A percentile compares a stretch with the other conserved stretches of the same genome.
phyloP scores from a whole-genome alignment of 768 basidiomycete genomes.

The Suillus americanus region DNA sequence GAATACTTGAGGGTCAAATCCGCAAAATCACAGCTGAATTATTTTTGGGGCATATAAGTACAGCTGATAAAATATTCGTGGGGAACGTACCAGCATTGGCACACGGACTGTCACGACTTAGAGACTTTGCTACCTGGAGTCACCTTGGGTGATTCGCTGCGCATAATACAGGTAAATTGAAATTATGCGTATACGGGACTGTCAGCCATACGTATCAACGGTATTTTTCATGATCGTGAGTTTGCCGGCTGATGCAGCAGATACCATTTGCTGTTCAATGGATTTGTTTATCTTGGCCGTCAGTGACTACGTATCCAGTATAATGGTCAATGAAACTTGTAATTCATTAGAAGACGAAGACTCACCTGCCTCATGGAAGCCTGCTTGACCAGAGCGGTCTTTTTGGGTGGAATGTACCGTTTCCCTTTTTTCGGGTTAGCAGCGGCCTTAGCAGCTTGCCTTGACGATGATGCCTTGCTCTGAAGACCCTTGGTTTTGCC shows the following conservation, averaged over 20 bases:
- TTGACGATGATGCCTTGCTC: slow-evolving; percentile 48
- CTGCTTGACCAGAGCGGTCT: slow-evolving; percentile 67
- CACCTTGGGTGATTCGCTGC: slow-evolving; percentile 21
- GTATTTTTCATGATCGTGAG: slow-evolving; percentile 89
- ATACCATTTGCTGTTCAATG: slow-evolving; percentile 89
- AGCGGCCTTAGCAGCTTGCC: slow-evolving; percentile 65
- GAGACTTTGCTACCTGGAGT: neutral
- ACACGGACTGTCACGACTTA: neutral
- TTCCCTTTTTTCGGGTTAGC: slow-evolving; percentile 79
- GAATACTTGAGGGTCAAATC: neutral
- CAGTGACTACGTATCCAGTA: slow-evolving; percentile 51
- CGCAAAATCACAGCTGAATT: slow-evolving; percentile 2
- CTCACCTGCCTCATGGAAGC: slow-evolving; percentile 76
- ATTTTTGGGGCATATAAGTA: neutral
- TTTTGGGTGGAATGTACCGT: slow-evolving; percentile 80
- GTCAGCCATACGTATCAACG: slow-evolving; percentile 28
- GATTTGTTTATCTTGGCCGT: slow-evolving; percentile 90
- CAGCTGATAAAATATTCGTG: no score
- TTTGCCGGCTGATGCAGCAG: slow-evolving; percentile 85
- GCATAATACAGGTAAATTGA: slow-evolving; percentile 4
- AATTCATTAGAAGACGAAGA: slow-evolving; percentile 10
- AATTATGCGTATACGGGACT: neutral
- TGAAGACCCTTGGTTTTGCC: slow-evolving; percentile 82
- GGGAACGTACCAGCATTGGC: neutral
- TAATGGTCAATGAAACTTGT: neutral